Base-by-base conservation (phyloP, 176 grass and related monocot genomes). In the Chloris gayana region DNA sequence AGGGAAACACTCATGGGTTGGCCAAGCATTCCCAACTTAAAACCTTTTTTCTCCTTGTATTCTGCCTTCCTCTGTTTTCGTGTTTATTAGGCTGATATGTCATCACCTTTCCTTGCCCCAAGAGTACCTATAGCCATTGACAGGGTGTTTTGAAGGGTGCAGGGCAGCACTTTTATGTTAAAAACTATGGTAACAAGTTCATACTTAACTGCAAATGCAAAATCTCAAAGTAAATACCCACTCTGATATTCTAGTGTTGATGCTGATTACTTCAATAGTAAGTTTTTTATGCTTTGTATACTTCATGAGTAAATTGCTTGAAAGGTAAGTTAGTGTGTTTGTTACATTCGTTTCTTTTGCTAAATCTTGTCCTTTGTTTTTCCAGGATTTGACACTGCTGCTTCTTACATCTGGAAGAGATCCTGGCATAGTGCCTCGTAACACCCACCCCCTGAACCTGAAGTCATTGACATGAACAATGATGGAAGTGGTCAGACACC, bases 351-450 rank as follows among this genome's bases (percentile, higher is more conserved):
- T 67, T 49, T 68, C 4, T 53, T 27, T 51, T 56, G 67, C 45
- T 87, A 39, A 50, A 82, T 19, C 35, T 62, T 30, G 21, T 82
- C 41, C 41, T 77, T 78, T 58, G 46, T 44, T 82, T 74, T 86
- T 91, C 61, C 91, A 97, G 94, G 94, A 97, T 91, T 80, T 97
- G 84, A 86, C 82, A 42, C 72, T 97, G 62, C 80, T 97, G 47
- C 94, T 97, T 72, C 74, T 97, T 81, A 88, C 94, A 47, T 97
- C 94, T 45, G 91, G 94, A 70, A 88, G 94, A 89, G 94, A 97
- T 91, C 94, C 94, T 64, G 94, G 94, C 72, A 97, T 97, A 88
- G 86, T 97, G 6, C 94, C 94, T 41, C 94, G 89, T 51, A 97
- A 91, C 77, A 88, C 79, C 19, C 91, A 97, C 66, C 94, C 31